These are phyloP conservation scores for Penicillium crustosum DNA, from an alignment of 2,329 filamentous ascomycete genomes.

Conservation along the genomic window DNA sequence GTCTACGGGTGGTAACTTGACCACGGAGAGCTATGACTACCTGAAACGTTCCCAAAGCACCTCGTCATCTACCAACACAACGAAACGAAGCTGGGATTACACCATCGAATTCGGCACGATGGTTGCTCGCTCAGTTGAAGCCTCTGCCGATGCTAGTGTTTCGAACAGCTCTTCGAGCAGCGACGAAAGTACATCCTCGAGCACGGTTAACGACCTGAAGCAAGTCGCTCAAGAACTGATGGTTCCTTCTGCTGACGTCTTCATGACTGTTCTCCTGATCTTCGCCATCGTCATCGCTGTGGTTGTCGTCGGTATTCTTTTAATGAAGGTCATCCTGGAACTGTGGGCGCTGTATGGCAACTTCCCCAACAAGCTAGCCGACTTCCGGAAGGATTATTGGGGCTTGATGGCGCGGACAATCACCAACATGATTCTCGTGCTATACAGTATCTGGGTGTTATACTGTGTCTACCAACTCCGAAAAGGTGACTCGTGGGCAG, in stretches of 20 bases:
- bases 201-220: conserved; percentile 71
- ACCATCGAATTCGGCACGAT: conserved; percentile 50
- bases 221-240: conserved; percentile 79
- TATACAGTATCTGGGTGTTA: conserved; percentile 93
- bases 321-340: conserved; percentile 90
- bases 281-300: conserved; percentile 83
- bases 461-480: conserved; percentile 98
- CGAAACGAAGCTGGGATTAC: conserved; percentile 57
- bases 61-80: conserved; percentile 49
- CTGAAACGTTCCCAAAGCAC: conserved; percentile 72
- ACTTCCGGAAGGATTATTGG: conserved; percentile 97
- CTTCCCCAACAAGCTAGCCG: conserved; percentile 74
- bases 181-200: conserved; percentile 36
- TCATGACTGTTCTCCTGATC: conserved; percentile 90
- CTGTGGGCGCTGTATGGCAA: conserved; percentile 84
- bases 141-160: conserved; percentile 41
- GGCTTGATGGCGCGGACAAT: conserved; percentile 84
- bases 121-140: conserved; percentile 51
- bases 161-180: conserved; percentile 33
- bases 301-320: conserved; percentile 80
- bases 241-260: conserved; percentile 86
- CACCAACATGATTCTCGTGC: conserved; percentile 81
- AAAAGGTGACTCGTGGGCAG: conserved; percentile 89
- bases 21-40: conserved; percentile 70
- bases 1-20: conserved; percentile 82